Evolutionary conservation across 1,284 basidiomycete species (phyloP).

Genomic region (Exobasidium cylindrosporum): DNA sequence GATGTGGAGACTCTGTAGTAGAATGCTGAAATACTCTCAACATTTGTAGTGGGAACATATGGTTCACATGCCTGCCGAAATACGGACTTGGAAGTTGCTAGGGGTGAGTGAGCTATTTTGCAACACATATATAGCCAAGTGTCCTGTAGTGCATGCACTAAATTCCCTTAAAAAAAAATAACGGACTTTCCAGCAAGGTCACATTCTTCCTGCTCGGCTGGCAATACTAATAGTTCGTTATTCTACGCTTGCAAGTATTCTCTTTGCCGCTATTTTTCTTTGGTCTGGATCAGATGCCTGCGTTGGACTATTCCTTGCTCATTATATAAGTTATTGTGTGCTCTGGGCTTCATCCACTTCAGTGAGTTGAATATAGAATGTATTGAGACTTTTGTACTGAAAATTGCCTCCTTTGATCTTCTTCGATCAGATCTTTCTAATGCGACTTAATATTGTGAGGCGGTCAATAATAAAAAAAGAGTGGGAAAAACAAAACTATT

Average conservation of each 20-base stretch:
- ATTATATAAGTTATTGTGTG: neutral
- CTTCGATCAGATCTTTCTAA: slow-evolving; percentile 1
- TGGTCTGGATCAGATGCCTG: neutral
- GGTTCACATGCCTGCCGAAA: neutral
- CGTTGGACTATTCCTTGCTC: neutral
- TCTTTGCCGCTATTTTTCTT: neutral
- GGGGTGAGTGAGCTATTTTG: no score
- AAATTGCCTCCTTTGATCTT: neutral
- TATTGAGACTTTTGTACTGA: no score
- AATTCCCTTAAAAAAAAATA: no score
- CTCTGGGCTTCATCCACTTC: neutral
- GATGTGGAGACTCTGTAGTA: no score
- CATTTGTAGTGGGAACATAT: slow-evolving; percentile 1
- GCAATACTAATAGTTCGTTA: slow-evolving; percentile 4
- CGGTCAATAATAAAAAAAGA: no score
- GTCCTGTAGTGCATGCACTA: no score
- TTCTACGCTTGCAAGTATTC: neutral
- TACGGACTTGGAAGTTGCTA: slow-evolving; percentile 2
- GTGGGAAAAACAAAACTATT: no score
- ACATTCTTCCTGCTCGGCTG: neutral
- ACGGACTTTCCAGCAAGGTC: slow-evolving; percentile 5
- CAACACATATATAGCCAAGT: no score
- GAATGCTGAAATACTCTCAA: no score
- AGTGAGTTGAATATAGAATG: neutral
- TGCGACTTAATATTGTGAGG: slow-evolving; percentile 3